A percentile compares a stretch with the other conserved stretches of the same genome.
phyloP scores from a whole-genome alignment of 306 rosid species.

The Aeschynomene evenia region DNA sequence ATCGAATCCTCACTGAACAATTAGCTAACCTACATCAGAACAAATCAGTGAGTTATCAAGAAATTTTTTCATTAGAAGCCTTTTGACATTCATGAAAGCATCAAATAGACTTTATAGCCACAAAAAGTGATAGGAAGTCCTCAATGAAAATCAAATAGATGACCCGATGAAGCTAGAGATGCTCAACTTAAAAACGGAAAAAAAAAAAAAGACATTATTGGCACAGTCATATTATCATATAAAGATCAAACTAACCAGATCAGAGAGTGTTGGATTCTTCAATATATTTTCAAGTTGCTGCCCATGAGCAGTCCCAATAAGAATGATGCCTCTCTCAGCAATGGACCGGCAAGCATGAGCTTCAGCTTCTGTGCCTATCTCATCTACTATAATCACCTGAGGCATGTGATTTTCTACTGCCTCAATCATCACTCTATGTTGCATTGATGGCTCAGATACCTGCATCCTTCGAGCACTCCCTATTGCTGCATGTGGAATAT shows the following conservation, averaged over 20 bases:
- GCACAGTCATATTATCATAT: constrained; percentile 17
- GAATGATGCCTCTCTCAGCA: constrained; percentile 70
- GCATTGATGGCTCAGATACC: constrained; percentile 68
- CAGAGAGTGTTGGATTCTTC: constrained; percentile 59
- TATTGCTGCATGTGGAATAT: constrained; percentile 71
- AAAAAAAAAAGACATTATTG: background rate
- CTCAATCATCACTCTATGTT: constrained; percentile 71
- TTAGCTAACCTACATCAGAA: background rate
- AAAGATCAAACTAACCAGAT: constrained; percentile 58
- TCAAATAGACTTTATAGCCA: constrained; percentile 5
- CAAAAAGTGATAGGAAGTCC: constrained; percentile 12
- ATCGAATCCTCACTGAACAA: background rate
- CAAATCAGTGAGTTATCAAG: background rate
- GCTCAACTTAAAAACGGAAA: background rate
- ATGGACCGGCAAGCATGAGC: constrained; percentile 70
- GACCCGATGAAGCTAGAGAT: constrained; percentile 8
- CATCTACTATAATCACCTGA: constrained; percentile 72
- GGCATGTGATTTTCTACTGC: constrained; percentile 84
- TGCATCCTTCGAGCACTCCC: constrained; percentile 73
- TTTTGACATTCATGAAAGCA: constrained; percentile 17
- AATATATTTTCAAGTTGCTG: constrained; percentile 54
- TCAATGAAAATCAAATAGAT: background rate
- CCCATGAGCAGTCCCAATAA: constrained; percentile 80
- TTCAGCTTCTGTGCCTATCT: constrained; percentile 72
- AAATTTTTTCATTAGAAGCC: background rate